Evolutionary conservation across 768 basidiomycete genomes (phyloP).

Genomic region (Boletus rubroflammeus): DNA sequence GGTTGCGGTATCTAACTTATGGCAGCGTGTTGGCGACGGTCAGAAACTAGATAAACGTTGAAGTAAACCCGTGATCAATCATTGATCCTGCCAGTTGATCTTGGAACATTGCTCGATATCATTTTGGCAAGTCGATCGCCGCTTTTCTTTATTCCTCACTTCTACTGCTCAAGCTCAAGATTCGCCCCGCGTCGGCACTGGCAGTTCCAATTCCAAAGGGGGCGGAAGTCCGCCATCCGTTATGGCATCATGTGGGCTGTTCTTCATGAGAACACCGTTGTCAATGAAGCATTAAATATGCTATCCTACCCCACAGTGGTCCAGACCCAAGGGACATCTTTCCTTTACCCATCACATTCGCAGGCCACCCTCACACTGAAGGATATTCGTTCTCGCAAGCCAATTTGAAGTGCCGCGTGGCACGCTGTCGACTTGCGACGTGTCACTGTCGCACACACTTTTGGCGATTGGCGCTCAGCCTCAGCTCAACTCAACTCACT

Average conservation of each 20-base stretch:
- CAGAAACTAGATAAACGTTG: too few relatives aligned
- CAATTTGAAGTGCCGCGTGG: neutral
- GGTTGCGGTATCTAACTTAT: neutral
- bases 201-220: neutral
- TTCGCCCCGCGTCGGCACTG: neutral
- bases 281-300: conserved; percentile 7
- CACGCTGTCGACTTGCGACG: neutral
- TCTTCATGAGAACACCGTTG: neutral
- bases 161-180: neutral
- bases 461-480: neutral
- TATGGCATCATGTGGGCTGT: neutral
- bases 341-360: neutral
- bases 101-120: too few relatives aligned
- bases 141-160: neutral
- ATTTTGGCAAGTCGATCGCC: too few relatives aligned
- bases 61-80: too few relatives aligned
- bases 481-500: neutral
- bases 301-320: neutral
- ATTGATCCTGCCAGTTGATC: too few relatives aligned
- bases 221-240: neutral
- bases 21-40: too few relatives aligned
- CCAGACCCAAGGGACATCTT: neutral
- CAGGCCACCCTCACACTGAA: neutral
- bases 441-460: neutral
- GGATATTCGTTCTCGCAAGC: neutral